Evolutionary conservation across 345 rosid genomes (phyloP), one percentile per base, ranked within the genome.

Genomic region (Gossypium mustelinum): DNA sequence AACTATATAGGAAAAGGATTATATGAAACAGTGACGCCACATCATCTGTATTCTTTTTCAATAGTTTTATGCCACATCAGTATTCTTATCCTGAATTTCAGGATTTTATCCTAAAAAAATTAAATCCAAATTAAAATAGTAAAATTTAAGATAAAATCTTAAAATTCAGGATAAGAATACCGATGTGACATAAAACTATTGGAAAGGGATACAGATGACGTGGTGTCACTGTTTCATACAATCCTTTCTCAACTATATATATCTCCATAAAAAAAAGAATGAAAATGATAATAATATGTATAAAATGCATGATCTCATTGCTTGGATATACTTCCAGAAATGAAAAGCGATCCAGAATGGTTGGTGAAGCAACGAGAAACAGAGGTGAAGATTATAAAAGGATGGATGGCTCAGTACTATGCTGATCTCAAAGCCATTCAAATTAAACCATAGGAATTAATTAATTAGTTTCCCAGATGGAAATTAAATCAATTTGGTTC

Each of bases 291-390:
- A 12, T 25, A 41, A 12, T 24, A 60, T 29, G 3, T 25, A 20
- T 20, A 57, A 57, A 57, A 20, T 48, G 68, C 65, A 83, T 86
- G 88, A 29, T 83, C 86, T 41, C 87, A 87, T 81, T 80, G 86
- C 73, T 73, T 81, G 81, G 86, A 87, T 58, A 27, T 87, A 63
- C 43, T 24, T 11, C 16, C 4, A 16, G 44, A 68, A 16, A 56
- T 13, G 0, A 22, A 60, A 59, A 61, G 44, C n/a, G 87, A 85
- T 77, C 87, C 87, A 11, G 45, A 73, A 7, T 83, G 86, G 88
- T 34, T 85, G 71, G 78, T 73, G 43, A 54, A 17, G 83, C 87
- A 85, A 63, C 27, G 85, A 8, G 41, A 73, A 64, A 52, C 39
- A 2, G 86, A 81, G 62, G 65, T 82, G 17, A 41, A 78, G 68